Percentiles rank a stretch among this genome's conserved stretches.
Evolutionary conservation across 371 early-diverging fungal species (phyloP).

Genomic region (Chytridium lagenaria): DNA sequence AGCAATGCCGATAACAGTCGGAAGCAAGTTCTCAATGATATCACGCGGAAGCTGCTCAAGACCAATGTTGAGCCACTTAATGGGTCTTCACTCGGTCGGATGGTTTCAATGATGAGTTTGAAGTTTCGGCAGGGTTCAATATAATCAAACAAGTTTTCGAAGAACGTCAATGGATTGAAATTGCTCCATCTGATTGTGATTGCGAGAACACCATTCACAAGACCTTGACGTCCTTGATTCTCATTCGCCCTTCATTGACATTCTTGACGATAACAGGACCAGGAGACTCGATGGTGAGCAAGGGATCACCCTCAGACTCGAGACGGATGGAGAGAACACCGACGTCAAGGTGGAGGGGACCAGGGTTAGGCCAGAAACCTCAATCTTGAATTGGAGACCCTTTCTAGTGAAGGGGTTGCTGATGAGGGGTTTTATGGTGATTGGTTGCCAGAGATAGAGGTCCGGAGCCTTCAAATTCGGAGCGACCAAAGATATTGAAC

Average conservation of each 20-base stretch:
- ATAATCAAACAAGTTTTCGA: constrained; percentile 13
- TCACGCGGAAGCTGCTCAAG: constrained; percentile 25
- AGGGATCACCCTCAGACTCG: not conserved
- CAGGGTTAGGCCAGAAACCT: constrained; percentile 27
- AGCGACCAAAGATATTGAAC: constrained; percentile 2
- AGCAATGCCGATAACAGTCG: constrained; percentile 18
- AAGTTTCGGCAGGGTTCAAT: constrained; percentile 11
- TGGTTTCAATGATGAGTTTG: constrained; percentile 21
- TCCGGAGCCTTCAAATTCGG: constrained; percentile 3
- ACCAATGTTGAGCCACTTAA: constrained; percentile 18
- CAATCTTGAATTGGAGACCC: constrained; percentile 24
- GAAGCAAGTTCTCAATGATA: constrained; percentile 15
- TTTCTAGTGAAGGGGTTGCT: constrained; percentile 19
- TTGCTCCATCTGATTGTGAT: constrained; percentile 25
- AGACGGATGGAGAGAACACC: constrained; percentile 17
- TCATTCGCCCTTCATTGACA: constrained; percentile 31
- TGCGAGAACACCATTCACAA: constrained; percentile 17
- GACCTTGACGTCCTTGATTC: constrained; percentile 9
- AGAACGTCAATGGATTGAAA: constrained; percentile 28
- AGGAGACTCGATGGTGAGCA: constrained; percentile 20
- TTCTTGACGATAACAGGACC: constrained; percentile 33
- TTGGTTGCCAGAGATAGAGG: constrained; percentile 18
- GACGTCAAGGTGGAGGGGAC: constrained; percentile 34
- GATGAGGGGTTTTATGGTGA: constrained; percentile 22
- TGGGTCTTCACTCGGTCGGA: constrained; percentile 24